Evolutionary conservation across 2,329 filamentous ascomycete species (phyloP), one percentile per base, ranked within the genome.

Genomic region (Colletotrichum trifolii): DNA sequence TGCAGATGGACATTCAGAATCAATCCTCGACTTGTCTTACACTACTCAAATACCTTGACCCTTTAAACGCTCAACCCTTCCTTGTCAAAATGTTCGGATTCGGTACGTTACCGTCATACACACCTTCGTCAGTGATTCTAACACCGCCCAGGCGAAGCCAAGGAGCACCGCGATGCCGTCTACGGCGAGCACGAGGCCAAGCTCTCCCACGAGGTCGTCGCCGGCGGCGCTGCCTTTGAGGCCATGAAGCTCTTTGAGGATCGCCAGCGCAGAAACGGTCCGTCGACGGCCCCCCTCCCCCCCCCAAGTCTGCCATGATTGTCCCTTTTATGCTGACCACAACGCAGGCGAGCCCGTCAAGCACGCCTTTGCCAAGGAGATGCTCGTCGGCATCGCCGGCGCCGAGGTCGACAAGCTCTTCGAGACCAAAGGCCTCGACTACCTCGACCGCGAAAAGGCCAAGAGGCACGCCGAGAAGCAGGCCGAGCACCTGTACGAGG

Each of bases 171-270:
- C 55, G 68, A 77, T 47, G 25, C 72, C 52, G 57, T 76, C 1
- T 70, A 65, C 4, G 39, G 71, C 15, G 59, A 63, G 8, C 76
- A 77, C 63, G 73, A 76, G 60, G 72, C 74, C 7, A 64, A 73
- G 11, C 72, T 74, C 60, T 69, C 71, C 70, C 92, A 95, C 79
- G 91, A 96, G 81, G 74, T 92, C 52, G 75, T 94, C 60, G 91
- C 89, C 69, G 91, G 91, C 68, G 92, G 88, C 63, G 92, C 91
- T 63, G 88, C 90, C 67, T 95, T 95, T 75, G 89, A 87, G 69
- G 92, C 89, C 72, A 91, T 95, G 86, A 93, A 93, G 83, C 82
- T 89, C 25, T 94, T 89, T 72, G 91, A 94, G 79, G 89, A 94
- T 77, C 83, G 86, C 72, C 90, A 94, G 81, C 89, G 90, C 73